Percentiles rank a stretch among this genome's conserved stretches.
phyloP scores from a whole-genome alignment of 805 yeast species.

The Saccharomycopsis babjevae region DNA sequence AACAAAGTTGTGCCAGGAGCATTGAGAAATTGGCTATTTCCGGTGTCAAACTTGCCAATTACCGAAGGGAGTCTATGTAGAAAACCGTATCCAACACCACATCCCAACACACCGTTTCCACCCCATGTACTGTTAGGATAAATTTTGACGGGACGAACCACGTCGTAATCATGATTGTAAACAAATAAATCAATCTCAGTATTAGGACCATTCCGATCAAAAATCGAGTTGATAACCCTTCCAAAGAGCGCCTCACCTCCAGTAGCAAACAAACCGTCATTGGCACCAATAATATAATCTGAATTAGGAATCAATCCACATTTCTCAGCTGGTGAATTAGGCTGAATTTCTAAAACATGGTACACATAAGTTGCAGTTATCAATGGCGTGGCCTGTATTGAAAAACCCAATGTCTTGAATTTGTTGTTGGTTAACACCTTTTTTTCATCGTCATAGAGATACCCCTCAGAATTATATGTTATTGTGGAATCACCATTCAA shows the following conservation, averaged over 20 bases:
- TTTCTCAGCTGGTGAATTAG: slow-evolving; percentile 68
- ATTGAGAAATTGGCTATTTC: slow-evolving; percentile 26
- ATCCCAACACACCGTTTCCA: slow-evolving; percentile 79
- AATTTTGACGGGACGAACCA: slow-evolving; percentile 81
- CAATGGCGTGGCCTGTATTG: slow-evolving; percentile 70
- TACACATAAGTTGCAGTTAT: slow-evolving; percentile 74
- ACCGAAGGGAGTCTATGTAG: slow-evolving; percentile 78
- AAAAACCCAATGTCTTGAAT: slow-evolving; percentile 49
- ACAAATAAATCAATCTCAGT: slow-evolving; percentile 51
- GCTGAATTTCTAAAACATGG: slow-evolving; percentile 68
- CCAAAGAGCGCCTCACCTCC: slow-evolving; percentile 82
- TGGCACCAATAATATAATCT: slow-evolving; percentile 82
- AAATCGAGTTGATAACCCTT: slow-evolving; percentile 49
- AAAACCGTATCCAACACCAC: slow-evolving; percentile 91
- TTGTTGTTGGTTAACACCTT: slow-evolving; percentile 24
- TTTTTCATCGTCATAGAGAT: slow-evolving; percentile 11
- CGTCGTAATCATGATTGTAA: slow-evolving; percentile 80
- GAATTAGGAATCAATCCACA: slow-evolving; percentile 79
- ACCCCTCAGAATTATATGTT: slow-evolving; percentile 25
- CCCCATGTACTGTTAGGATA: slow-evolving; percentile 66
- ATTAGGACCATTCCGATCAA: slow-evolving; percentile 27
- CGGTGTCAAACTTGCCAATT: slow-evolving; percentile 23
- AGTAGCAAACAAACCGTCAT: slow-evolving; percentile 71
- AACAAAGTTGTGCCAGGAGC: slow-evolving; percentile 16
- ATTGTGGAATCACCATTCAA: neutral